phyloP scores from a whole-genome alignment of 768 basidiomycete species.

The Paxillus involutus region DNA sequence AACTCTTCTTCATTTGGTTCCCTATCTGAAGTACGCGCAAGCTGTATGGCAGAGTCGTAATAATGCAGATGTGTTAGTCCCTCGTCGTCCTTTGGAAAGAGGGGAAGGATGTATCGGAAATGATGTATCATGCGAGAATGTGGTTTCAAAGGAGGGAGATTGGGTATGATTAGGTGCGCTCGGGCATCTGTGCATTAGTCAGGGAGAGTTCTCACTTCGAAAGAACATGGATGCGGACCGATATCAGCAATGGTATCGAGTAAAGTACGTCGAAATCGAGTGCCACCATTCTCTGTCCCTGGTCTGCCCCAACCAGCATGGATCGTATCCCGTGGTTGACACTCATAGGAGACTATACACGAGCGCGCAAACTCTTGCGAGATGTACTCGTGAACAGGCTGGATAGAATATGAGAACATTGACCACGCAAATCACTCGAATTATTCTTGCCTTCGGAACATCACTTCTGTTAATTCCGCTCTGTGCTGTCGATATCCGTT shows the following conservation, averaged over 20 bases:
- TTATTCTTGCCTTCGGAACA: constrained; percentile 51
- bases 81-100: constrained; percentile 57
- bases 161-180: constrained; percentile 72
- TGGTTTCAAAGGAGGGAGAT: constrained; percentile 66
- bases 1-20: constrained; percentile 73
- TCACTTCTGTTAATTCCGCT: constrained; percentile 52
- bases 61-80: constrained; percentile 71
- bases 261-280: constrained; percentile 66
- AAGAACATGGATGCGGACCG: constrained; percentile 43
- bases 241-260: constrained; percentile 70
- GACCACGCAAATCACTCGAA: background rate
- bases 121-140: constrained; percentile 78
- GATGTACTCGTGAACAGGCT: constrained; percentile 70
- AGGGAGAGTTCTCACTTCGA: constrained; percentile 1
- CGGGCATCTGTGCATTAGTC: constrained; percentile 50
- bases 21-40: constrained; percentile 57
- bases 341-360: constrained; percentile 70
- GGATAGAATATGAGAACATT: constrained; percentile 1
- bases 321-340: constrained; percentile 61
- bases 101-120: constrained; percentile 72
- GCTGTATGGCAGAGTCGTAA: constrained; percentile 75
- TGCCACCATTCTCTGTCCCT: constrained; percentile 61
- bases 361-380: constrained; percentile 75
- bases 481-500: constrained; percentile 65
- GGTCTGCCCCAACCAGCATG: constrained; percentile 77